Evolutionary conservation across 2,329 filamentous ascomycete species (phyloP), one percentile per base, ranked within the genome.

Genomic region (Alternaria arbusti): DNA sequence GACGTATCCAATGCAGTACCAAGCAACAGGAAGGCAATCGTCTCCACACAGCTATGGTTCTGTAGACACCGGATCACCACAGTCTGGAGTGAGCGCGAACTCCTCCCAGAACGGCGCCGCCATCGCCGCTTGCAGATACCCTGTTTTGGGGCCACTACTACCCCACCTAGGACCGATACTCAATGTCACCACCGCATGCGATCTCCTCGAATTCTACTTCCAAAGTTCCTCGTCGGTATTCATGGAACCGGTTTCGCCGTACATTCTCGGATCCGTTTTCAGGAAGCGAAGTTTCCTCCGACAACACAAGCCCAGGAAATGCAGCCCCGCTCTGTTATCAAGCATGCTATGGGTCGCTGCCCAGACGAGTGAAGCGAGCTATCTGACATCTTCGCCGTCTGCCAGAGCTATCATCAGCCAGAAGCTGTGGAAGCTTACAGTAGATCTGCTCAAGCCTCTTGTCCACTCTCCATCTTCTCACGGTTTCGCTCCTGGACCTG

Each of bases 331-430:
- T 3, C 84, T 97, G 26, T 85, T 97, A 26, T 92, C 94, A 26
- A 97, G 93, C 79, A 97, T 97, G 87, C 87, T 97, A n/a, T 97
- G 93, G 94, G 91, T 96, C 30, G 92, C 92, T 17, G 94, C 94
- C 3, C 94, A 97, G 78, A 97, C 94, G 3, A 96, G 93, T 79
- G 94, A 97, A 78, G 92, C 93, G 13, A 87, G 91, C 12, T 94
- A 94, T 78, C 80, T 97, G 69, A 95, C 93, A 22, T 92, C 91
- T 46, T 88, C 91, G 36, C 92, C 93, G 1, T 93, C 93, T 15
- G 91, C 93, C 17, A 87, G 94, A 64, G 91, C 91, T 43, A 90
- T 92, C 74, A 91, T 96, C 56, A 97, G 94, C 81, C 93, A 97
- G 79, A 94, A 92, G 81, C 84, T 97, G 51, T 86, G 97, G 44